These are phyloP conservation scores for Gastrodia elata DNA, from an alignment of 106 monocot species.

Conservation along the genomic window DNA sequence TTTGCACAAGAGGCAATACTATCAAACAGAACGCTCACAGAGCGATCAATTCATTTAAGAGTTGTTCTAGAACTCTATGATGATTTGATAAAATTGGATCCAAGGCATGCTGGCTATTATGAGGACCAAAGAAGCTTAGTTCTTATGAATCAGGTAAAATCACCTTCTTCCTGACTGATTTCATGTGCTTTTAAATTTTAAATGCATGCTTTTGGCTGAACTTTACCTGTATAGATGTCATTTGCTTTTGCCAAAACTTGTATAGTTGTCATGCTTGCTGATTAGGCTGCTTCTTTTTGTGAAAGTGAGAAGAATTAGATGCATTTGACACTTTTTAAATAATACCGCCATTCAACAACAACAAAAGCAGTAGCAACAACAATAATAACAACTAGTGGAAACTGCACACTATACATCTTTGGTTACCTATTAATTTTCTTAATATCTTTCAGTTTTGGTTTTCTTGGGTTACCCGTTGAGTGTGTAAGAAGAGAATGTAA, in stretches of 20 bases:
- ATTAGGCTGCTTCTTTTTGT: background rate
- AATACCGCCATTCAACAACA: too few species aligned
- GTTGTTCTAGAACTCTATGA: slow-evolving; percentile 51
- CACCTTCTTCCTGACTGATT: background rate
- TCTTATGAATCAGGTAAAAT: slow-evolving; percentile 65
- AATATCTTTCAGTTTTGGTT: background rate
- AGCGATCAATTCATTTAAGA: slow-evolving; percentile 26
- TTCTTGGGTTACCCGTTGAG: too few species aligned
- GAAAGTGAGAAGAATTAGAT: background rate
- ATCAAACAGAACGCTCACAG: slow-evolving; percentile 12
- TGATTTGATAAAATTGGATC: slow-evolving; percentile 69
- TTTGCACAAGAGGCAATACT: slow-evolving; percentile 36
- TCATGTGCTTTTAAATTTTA: background rate
- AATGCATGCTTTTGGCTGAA: background rate
- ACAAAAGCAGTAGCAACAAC: too few species aligned
- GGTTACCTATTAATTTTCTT: background rate
- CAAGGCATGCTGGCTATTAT: slow-evolving; percentile 68
- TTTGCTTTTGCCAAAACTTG: background rate
- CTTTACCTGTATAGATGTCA: background rate
- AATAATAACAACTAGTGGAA: too few species aligned
- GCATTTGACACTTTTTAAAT: background rate
- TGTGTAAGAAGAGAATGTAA: too few species aligned
- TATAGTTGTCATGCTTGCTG: background rate
- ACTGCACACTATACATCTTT: background rate
- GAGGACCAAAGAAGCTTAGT: slow-evolving; percentile 70